phyloP scores from a whole-genome alignment of 208 protist genomes.

The Crithidia mellificae region DNA sequence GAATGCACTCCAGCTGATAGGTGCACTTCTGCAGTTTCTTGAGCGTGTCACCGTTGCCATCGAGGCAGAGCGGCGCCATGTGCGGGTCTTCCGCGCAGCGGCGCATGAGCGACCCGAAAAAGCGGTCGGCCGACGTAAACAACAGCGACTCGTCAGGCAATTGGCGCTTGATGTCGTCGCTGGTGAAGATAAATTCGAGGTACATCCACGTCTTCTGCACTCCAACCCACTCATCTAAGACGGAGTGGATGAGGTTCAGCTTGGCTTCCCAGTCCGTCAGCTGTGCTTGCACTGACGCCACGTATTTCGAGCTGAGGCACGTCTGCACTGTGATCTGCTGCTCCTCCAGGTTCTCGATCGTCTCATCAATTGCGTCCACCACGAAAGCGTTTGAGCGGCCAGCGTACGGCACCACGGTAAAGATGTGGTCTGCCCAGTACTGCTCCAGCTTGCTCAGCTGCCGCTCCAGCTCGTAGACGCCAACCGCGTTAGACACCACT shows the following conservation, averaged over 20 bases:
- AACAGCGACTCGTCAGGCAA: constrained; percentile 88
- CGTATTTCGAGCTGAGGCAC: constrained; percentile 80
- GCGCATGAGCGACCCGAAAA: constrained; percentile 90
- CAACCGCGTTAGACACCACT: constrained; percentile 82
- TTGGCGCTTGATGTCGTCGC: constrained; percentile 95
- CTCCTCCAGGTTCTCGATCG: constrained; percentile 89
- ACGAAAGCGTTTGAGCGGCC: constrained; percentile 83
- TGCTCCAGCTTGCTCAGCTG: constrained; percentile 82
- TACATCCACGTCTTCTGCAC: constrained; percentile 97
- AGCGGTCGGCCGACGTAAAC: constrained; percentile 86
- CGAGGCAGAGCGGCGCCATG: constrained; percentile 79
- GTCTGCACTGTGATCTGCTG: constrained; percentile 89
- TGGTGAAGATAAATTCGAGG: constrained; percentile 97
- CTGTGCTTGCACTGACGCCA: constrained; percentile 49
- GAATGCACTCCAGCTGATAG: constrained; percentile 90
- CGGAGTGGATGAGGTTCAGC: constrained; percentile 72
- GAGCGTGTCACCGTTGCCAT: constrained; percentile 62
- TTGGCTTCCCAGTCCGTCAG: constrained; percentile 87
- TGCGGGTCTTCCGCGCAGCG: constrained; percentile 72
- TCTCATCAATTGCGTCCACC: constrained; percentile 80
- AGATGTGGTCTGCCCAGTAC: constrained; percentile 67
- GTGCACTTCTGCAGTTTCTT: constrained; percentile 90
- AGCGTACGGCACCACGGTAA: constrained; percentile 70
- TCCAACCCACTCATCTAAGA: constrained; percentile 93
- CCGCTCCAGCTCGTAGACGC: constrained; percentile 87